A percentile compares a stretch with the other conserved stretches of the same genome.
Conservation (phyloP, 2,329 filamentous ascomycete species). For the Fusarium sp. region DNA sequence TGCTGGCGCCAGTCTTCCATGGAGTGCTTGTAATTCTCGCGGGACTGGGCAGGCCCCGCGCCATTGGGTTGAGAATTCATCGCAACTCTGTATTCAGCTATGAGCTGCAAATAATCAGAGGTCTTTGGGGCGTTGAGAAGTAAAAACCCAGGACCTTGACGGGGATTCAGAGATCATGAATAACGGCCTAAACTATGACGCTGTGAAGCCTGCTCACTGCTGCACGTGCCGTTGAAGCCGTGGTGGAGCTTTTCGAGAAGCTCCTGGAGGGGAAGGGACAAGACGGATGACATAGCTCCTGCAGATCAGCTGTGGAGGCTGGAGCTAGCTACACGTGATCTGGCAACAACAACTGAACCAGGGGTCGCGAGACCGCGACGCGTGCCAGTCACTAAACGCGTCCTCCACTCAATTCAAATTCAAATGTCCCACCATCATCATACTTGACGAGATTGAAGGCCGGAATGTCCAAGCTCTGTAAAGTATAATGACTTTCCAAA, state of each 20-base stretch:
- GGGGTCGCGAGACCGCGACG: conserved; percentile 40
- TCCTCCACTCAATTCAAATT: conserved; percentile 30
- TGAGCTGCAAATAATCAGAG: conserved; percentile 1
- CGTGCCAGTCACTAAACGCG: conserved; percentile 45
- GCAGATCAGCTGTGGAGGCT: conserved; percentile 23
- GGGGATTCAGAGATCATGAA: conserved; percentile 18
- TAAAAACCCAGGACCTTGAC: conserved; percentile 3
- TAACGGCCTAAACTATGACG: conserved; percentile 42
- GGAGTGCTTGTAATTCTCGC: conserved; percentile 42
- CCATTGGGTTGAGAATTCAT: conserved; percentile 39
- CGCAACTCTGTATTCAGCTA: background rate
- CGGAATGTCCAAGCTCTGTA: conserved; percentile 33
- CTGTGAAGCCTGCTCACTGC: conserved; percentile 32
- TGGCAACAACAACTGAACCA: conserved; percentile 17
- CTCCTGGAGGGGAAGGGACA: conserved; percentile 2
- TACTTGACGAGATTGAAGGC: conserved; percentile 25
- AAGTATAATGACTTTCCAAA: conserved; percentile 54
- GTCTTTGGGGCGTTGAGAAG: background rate
- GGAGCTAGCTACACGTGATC: conserved; percentile 44
- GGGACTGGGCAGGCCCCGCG: conserved; percentile 25
- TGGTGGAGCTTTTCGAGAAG: conserved; percentile 14
- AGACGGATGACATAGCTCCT: conserved; percentile 27
- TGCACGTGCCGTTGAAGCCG: conserved; percentile 14
- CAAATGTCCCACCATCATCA: conserved; percentile 29
- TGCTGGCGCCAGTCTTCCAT: conserved; percentile 50